Base-by-base conservation (phyloP, 768 basidiomycete genomes). In the Serendipita sp. region DNA sequence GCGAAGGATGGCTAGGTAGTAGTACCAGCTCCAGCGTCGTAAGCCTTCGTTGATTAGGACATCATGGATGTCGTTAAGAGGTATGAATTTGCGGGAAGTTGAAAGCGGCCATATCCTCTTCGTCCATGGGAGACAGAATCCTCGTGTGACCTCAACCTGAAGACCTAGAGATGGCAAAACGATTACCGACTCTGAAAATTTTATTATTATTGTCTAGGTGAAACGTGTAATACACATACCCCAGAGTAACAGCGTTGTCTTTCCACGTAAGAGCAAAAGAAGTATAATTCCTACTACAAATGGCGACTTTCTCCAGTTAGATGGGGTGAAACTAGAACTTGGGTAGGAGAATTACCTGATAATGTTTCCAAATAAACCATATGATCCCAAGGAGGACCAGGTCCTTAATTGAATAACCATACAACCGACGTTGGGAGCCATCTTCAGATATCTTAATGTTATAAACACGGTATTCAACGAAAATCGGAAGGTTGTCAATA, bases 1-100 rank as follows among this genome's bases (percentile, higher is more conserved):
- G 23, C n/a, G 66, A 51, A 65, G 63, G 30, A 67, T 65, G 60
- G 63, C 83, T 7, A 89, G 74, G 70, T 86, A 89, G 70, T 82
- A 88, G 15, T 82, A 78, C 23, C 89, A 78, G 71, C 86, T 77
- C 88, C 88, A 91, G 54, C 86, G 73, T 10, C 73, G 77, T 15
- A 90, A 72, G 1, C 83, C 88, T 72, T 91, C 89, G 68, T 89
- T 85, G 64, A 91, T 84, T 34, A 89, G 68, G 48, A 86, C 75
- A 65, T 88, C 86, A 63, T 79, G 77, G 18, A 90, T 72, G 1
- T 71, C 68, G 0, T 76, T 71, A 34, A 79, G 71, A 4, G 85
- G 83, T 67, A 90, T 82, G 72, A 91, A 89, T 3, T 72, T 80
- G 60, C 81, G 78, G 3, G 70, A 75, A 3, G 73, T 74, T 74